Evolutionary conservation across 495 filamentous ascomycete genomes (phyloP).

Genomic region (Hamigera avellanea): DNA sequence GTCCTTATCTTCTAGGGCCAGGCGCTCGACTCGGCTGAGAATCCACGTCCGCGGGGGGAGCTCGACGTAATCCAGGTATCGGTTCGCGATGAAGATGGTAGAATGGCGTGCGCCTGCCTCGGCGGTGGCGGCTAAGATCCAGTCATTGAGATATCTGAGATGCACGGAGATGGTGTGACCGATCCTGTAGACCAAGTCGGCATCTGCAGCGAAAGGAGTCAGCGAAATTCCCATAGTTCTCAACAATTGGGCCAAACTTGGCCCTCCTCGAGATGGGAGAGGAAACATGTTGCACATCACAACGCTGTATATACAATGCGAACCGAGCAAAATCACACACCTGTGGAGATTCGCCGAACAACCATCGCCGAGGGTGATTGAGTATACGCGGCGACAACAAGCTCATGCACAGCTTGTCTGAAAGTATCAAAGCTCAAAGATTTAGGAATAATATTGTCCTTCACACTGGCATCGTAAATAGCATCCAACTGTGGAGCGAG

Average conservation of each 20-base stretch:
- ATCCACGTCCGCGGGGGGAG: slow-evolving; percentile 4
- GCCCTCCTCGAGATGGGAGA: too few relatives aligned
- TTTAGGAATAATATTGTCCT: background rate
- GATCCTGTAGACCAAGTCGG: slow-evolving; percentile 15
- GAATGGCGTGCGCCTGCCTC: slow-evolving; percentile 13
- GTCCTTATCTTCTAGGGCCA: slow-evolving; percentile 12
- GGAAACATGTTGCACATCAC: too few relatives aligned
- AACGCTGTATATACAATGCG: too few relatives aligned
- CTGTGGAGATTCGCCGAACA: slow-evolving; percentile 14
- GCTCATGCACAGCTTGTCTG: slow-evolving; percentile 5
- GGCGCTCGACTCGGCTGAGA: slow-evolving; percentile 8
- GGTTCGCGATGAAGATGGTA: slow-evolving; percentile 4
- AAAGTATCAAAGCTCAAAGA: slow-evolving; percentile 6
- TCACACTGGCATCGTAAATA: background rate
- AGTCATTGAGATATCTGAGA: slow-evolving; percentile 7
- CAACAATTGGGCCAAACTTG: too few relatives aligned
- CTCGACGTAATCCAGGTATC: slow-evolving; percentile 1
- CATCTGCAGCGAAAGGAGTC: too few relatives aligned
- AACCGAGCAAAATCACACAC: too few relatives aligned
- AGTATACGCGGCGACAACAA: slow-evolving; percentile 8
- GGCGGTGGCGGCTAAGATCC: slow-evolving; percentile 14
- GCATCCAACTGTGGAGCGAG: too few relatives aligned
- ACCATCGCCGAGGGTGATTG: slow-evolving; percentile 3
- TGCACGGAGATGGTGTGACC: slow-evolving; percentile 4
- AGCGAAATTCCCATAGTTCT: too few relatives aligned